These are phyloP conservation scores for Yamadazyma philogaea DNA, from an alignment of 805 yeast genomes.

Conservation along the genomic window DNA sequence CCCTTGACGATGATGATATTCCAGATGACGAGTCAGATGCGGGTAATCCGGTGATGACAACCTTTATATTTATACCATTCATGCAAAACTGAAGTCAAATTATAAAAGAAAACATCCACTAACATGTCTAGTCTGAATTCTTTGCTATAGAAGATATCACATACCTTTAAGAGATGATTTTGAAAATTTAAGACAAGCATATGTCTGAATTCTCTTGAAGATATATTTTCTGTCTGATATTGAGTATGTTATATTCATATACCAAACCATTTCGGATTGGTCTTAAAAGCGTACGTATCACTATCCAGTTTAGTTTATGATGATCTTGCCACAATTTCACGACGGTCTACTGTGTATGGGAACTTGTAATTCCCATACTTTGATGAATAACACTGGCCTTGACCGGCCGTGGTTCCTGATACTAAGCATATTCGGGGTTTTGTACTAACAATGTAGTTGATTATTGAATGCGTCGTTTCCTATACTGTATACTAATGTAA, in stretches of 20 bases:
- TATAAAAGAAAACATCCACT: constrained; percentile 1
- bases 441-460: constrained; percentile 7
- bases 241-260: constrained; percentile 13
- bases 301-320: constrained; percentile 31
- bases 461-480: no score
- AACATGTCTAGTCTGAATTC: constrained; percentile 11
- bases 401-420: constrained; percentile 54
- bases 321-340: constrained; percentile 47
- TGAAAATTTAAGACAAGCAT: constrained; percentile 90
- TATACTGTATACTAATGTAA: no score
- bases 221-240: constrained; percentile 53
- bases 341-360: constrained; percentile 51
- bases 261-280: constrained; percentile 8
- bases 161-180: constrained; percentile 56
- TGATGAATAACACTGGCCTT: constrained; percentile 47
- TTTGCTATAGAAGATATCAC: constrained; percentile 16
- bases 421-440: not conserved
- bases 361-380: constrained; percentile 42
- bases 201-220: constrained; percentile 81
- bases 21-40: constrained; percentile 98
- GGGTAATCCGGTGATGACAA: constrained; percentile 94
- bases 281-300: constrained; percentile 6
- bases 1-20: constrained; percentile 43
- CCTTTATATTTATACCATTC: constrained; percentile 75
- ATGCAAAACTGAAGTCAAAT: constrained; percentile 69